Evolutionary conservation across 805 yeast genomes (phyloP).

Genomic region (Yarrowia hollandica): DNA sequence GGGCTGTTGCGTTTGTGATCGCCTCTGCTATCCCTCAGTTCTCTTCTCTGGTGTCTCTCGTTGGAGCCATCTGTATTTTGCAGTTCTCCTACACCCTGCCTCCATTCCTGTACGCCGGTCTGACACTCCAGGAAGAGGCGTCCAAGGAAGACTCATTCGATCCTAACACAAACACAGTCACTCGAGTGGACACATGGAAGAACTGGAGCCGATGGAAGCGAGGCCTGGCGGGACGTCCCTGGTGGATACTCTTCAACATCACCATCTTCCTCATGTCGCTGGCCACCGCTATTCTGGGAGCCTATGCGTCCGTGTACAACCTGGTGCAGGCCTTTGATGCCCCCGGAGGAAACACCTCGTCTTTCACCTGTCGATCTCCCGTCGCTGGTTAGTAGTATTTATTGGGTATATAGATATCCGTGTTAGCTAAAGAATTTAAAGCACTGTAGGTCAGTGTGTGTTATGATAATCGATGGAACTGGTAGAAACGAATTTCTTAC

Average conservation of each 20-base stretch:
- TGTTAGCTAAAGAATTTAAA: no score
- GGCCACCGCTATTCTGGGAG: conserved; percentile 40
- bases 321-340: conserved; percentile 32
- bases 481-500: no score
- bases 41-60: conserved; percentile 43
- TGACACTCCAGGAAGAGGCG: conserved; percentile 38
- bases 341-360: conserved; percentile 28
- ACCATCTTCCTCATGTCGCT: conserved; percentile 41
- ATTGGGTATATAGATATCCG: no score
- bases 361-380: conserved; percentile 34
- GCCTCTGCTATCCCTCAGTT: conserved; percentile 51
- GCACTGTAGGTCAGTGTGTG: no score
- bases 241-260: conserved; percentile 34
- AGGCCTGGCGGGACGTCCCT: conserved; percentile 35
- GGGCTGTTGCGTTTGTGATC: conserved; percentile 48
- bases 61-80: conserved; percentile 49
- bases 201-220: conserved; percentile 43
- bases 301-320: conserved; percentile 36
- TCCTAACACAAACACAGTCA: conserved; percentile 33
- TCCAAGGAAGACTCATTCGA: conserved; percentile 39
- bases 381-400: conserved; percentile 26
- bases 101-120: conserved; percentile 35
- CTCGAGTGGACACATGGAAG: conserved; percentile 40
- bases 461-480: no score
- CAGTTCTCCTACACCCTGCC: conserved; percentile 52